A percentile compares a stretch with the other conserved stretches of the same genome.
phyloP scores from a whole-genome alignment of 2,329 filamentous ascomycete genomes.

The Fusarium clavum region DNA sequence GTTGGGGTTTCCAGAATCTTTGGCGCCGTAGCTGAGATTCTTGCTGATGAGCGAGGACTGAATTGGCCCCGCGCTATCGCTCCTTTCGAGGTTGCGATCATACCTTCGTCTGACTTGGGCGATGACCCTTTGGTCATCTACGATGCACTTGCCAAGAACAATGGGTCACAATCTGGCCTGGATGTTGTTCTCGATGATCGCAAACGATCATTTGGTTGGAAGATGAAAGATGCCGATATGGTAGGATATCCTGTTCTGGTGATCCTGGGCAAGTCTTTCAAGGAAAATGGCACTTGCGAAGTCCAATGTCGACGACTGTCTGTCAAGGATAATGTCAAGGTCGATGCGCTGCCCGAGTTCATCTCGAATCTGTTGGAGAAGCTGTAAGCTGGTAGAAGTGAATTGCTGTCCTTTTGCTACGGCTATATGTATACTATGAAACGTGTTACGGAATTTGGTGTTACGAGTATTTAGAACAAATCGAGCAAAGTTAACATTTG shows the following conservation, averaged over 20 bases:
- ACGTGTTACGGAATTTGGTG: background rate
- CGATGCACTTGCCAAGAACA: conserved; percentile 62
- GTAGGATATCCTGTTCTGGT: conserved; percentile 89
- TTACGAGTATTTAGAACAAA: background rate
- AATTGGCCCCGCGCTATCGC: conserved; percentile 91
- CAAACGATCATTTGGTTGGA: conserved; percentile 78
- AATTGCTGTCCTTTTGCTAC: background rate
- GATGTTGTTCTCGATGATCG: conserved; percentile 84
- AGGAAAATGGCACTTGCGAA: conserved; percentile 69
- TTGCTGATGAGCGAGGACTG: conserved; percentile 77
- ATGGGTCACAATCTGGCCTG: conserved; percentile 48
- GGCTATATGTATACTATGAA: conserved; percentile 15
- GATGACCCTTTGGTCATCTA: conserved; percentile 69
- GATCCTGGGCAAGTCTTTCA: conserved; percentile 80
- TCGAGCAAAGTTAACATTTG: background rate
- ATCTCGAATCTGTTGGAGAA: conserved; percentile 60
- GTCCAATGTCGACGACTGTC: conserved; percentile 80
- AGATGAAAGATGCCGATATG: conserved; percentile 88
- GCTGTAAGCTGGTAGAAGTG: conserved; percentile 55
- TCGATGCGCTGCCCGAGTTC: conserved; percentile 58
- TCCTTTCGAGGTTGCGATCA: conserved; percentile 80
- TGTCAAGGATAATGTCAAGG: conserved; percentile 68
- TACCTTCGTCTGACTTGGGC: conserved; percentile 63
- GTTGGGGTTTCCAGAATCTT: conserved; percentile 94
- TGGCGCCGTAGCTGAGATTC: conserved; percentile 82